These are phyloP conservation scores for Dioszegia crocea DNA, from an alignment of 768 basidiomycete species.

Conservation along the genomic window DNA sequence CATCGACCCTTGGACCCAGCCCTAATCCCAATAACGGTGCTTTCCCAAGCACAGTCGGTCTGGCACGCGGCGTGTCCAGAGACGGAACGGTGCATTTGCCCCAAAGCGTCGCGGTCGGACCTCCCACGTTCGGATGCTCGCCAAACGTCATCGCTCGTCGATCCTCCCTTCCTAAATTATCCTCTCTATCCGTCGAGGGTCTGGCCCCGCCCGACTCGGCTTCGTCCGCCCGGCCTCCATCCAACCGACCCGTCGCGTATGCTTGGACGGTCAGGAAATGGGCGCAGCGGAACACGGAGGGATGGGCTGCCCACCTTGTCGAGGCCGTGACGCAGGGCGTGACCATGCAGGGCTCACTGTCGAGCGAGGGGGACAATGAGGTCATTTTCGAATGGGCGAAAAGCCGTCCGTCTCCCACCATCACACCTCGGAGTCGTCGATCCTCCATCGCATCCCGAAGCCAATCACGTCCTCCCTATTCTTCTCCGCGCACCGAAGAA, in stretches of 20 bases:
- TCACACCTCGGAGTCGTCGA: slow-evolving; percentile 3
- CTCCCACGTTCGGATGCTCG: slow-evolving; percentile 44
- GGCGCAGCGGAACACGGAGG: slow-evolving; percentile 41
- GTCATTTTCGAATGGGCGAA: slow-evolving; percentile 49
- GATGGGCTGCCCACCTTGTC: slow-evolving; percentile 33
- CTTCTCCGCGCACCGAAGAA: background rate
- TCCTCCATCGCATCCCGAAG: slow-evolving; percentile 4
- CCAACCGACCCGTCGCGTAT: slow-evolving; percentile 41
- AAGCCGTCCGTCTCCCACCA: background rate
- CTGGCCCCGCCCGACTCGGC: slow-evolving; percentile 7
- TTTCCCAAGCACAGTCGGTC: background rate
- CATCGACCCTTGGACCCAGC: background rate
- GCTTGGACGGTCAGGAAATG: slow-evolving; percentile 45
- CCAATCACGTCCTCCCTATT: slow-evolving; percentile 12
- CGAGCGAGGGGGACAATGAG: slow-evolving; percentile 31
- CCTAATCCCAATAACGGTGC: background rate
- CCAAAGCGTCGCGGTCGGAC: slow-evolving; percentile 12
- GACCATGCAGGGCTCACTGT: slow-evolving; percentile 19
- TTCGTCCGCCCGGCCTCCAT: background rate
- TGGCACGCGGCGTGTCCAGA: background rate
- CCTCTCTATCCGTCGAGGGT: slow-evolving; percentile 10
- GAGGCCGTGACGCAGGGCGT: slow-evolving; percentile 36
- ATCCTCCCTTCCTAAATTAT: slow-evolving; percentile 17
- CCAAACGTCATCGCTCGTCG: slow-evolving; percentile 27
- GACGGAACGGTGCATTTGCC: background rate